A percentile compares a stretch with the other conserved stretches of the same genome.
Evolutionary conservation across 192 early-diverging fungal species (phyloP).

Genomic region (Borealophlyctis nickersoniae): DNA sequence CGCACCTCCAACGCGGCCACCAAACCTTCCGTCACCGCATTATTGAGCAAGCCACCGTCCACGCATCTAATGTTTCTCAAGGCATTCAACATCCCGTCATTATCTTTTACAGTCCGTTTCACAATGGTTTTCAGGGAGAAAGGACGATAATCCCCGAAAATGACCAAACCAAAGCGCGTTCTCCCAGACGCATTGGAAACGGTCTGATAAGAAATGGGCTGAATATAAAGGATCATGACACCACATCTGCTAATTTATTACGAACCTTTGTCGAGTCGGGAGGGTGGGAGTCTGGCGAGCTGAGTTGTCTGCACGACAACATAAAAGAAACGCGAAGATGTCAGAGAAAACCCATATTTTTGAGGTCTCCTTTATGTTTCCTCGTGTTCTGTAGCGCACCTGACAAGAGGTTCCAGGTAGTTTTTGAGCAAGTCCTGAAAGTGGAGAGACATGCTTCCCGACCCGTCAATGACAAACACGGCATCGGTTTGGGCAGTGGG

Average conservation of each 20-base stretch:
- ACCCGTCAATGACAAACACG: conserved; percentile 18
- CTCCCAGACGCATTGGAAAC: no score
- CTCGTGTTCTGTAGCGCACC: no score
- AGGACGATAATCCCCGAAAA: conserved; percentile 23
- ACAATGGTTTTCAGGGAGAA: conserved; percentile 3
- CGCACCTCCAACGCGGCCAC: conserved; percentile 61
- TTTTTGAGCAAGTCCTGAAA: conserved; percentile 13
- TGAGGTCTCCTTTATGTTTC: no score
- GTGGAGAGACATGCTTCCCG: conserved; percentile 16
- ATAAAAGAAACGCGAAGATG: no score
- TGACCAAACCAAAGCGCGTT: conserved; percentile 18
- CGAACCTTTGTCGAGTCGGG: no score
- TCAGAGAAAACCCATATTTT: no score
- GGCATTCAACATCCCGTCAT: neutral
- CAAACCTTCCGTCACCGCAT: conserved; percentile 62
- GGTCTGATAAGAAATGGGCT: no score
- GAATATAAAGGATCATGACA: no score
- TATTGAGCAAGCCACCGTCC: conserved; percentile 51
- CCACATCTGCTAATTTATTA: no score
- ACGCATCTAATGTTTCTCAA: conserved; percentile 35
- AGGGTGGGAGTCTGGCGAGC: no score
- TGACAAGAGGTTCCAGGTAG: conserved; percentile 4
- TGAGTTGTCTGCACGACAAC: no score
- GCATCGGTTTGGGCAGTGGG: no score
- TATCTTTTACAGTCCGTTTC: conserved; percentile 4